Evolutionary conservation across 169 alveolate genomes (phyloP), one percentile per base, ranked within the genome.

Genomic region (Blepharisma undulans): DNA sequence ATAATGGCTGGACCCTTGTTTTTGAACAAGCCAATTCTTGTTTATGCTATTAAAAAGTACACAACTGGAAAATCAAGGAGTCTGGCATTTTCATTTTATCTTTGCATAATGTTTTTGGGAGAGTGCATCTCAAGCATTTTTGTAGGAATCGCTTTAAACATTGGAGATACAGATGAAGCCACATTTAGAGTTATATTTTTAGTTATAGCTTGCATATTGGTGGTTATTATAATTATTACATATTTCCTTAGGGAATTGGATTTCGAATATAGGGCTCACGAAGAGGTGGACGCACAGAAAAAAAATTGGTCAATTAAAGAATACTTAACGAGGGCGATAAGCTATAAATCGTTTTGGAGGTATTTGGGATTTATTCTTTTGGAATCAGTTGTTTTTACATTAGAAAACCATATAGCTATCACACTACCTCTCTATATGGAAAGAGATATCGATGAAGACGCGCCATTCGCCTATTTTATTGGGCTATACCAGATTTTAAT

Each of bases 371-470:
- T 93, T 30, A 88, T 87, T 32, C 60, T 76, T 18, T 29, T 91
- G 29, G 29, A 91, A 25, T 21, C 87, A 21, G 88, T 85, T n/a
- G 94, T 93, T 22, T 78, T 91, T n/a, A 88, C 92, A 33, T 33
- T 91, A 4, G 79, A 72, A 60, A 90, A 87, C 16, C 93, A 93
- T 36, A 32, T 91, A 30, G 93, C 91, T 33, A 89, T 93, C 1
- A 89, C 93, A 0, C 88, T 93, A n/a, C 96, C 96, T 6, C 88
- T 91, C 61, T 91, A 91, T 66, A 36, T 93, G 84, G 34, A 87
- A 60, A 66, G 93, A 25, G 94, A 91, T 79, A 66, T 91, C 25
- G 94, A 92, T 10, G 92, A 91, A 22, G 92, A 82, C n/a, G 96
- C 94, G 30, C 92, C 84, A 22, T 93, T 90, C 76, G 96, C 66